phyloP scores from a whole-genome alignment of 1,139 yeast genomes.

The Debaryomyces psychrophilus region DNA sequence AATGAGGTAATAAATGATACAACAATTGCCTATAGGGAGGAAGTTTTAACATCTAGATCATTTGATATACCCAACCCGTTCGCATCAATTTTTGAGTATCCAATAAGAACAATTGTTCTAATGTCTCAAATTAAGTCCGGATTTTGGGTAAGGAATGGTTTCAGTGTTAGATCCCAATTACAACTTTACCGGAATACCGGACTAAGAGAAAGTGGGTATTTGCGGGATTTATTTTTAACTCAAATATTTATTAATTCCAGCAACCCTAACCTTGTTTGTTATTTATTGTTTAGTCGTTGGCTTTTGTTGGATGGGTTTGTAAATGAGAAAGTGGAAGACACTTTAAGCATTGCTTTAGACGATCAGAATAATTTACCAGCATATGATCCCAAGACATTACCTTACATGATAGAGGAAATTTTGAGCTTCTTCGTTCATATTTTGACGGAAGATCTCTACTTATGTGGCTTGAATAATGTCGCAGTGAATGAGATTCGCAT shows the following conservation, averaged over 20 bases:
- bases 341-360: not conserved
- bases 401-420: slow-evolving; percentile 78
- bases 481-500: slow-evolving; percentile 58
- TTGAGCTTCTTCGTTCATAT: slow-evolving; percentile 69
- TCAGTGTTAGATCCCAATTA: slow-evolving; percentile 75
- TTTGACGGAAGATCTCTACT: slow-evolving; percentile 66
- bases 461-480: slow-evolving; percentile 53
- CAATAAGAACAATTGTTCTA: slow-evolving; percentile 68
- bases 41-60: slow-evolving; percentile 5
- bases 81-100: slow-evolving; percentile 63
- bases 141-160: slow-evolving; percentile 62
- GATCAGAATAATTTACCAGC: slow-evolving; percentile 6
- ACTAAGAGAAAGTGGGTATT: slow-evolving; percentile 78
- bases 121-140: slow-evolving; percentile 61
- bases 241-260: slow-evolving; percentile 67
- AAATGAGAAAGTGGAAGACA: not conserved
- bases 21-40: not conserved
- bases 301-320: slow-evolving; percentile 52
- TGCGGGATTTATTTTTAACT: slow-evolving; percentile 71
- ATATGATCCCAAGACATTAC: slow-evolving; percentile 51
- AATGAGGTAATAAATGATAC: slow-evolving; percentile 5
- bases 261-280: slow-evolving; percentile 60
- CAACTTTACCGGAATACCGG: slow-evolving; percentile 82
- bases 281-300: slow-evolving; percentile 73
- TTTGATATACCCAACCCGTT: slow-evolving; percentile 15